Evolutionary conservation across 2,329 filamentous ascomycete genomes (phyloP).

Genomic region (Neofusicoccum laricinum): DNA sequence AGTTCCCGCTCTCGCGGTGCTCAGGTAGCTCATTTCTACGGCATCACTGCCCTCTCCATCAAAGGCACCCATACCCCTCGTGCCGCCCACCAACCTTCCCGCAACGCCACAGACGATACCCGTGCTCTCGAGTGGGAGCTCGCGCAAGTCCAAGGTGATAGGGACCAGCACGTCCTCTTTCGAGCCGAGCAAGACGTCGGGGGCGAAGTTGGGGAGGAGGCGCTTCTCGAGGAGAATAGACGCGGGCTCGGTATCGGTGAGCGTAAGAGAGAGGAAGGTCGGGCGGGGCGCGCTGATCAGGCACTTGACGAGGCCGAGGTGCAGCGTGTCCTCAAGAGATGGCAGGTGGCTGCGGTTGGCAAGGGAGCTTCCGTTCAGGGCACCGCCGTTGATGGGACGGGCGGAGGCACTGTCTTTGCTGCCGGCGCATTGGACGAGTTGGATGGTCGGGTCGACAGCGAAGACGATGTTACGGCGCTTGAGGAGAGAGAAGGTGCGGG

Average conservation of each 20-base stretch:
- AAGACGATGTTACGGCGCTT: slow-evolving; percentile 73
- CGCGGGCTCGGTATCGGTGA: slow-evolving; percentile 70
- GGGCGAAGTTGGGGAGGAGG: slow-evolving; percentile 55
- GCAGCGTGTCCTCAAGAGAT: slow-evolving; percentile 42
- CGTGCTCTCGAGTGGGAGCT: slow-evolving; percentile 80
- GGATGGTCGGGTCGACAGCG: slow-evolving; percentile 64
- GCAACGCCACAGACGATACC: slow-evolving; percentile 95
- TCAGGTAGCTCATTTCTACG: slow-evolving; percentile 85
- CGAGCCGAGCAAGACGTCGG: slow-evolving; percentile 70
- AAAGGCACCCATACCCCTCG: slow-evolving; percentile 45
- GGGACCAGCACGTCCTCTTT: slow-evolving; percentile 73
- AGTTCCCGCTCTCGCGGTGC: slow-evolving; percentile 81
- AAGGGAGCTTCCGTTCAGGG: slow-evolving; percentile 5
- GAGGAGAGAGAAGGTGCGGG: slow-evolving; percentile 80
- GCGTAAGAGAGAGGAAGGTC: slow-evolving; percentile 70
- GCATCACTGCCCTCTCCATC: slow-evolving; percentile 29
- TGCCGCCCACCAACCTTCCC: slow-evolving; percentile 72
- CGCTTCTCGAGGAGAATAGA: slow-evolving; percentile 70
- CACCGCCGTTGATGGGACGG: slow-evolving; percentile 15
- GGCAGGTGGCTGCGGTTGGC: slow-evolving; percentile 28
- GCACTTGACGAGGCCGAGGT: slow-evolving; percentile 48
- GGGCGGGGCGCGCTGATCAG: slow-evolving; percentile 52
- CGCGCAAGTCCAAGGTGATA: slow-evolving; percentile 81
- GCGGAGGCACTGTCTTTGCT: slow-evolving; percentile 40
- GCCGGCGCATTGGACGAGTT: slow-evolving; percentile 80